A percentile compares a stretch with the other conserved stretches of the same genome.
Conservation (phyloP, 225 moss, liverwort and hornwort genomes). For the Polytrichum commune region DNA sequence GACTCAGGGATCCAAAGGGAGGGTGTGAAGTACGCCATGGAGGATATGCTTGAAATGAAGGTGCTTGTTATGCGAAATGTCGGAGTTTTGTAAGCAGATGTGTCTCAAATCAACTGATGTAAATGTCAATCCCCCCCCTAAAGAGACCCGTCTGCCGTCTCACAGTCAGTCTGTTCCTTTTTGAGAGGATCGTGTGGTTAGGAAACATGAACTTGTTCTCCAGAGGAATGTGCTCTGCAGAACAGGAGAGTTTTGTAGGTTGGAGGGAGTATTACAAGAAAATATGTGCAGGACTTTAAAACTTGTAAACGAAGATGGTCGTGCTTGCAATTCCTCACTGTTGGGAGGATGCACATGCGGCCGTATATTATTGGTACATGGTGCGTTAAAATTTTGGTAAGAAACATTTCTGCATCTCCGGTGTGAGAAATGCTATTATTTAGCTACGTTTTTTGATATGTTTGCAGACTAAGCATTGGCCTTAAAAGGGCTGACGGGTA, state of each 20-base stretch:
- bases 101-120: not conserved
- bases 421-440: too few species aligned
- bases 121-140: not conserved
- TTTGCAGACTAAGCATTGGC: too few species aligned
- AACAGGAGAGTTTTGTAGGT: not conserved
- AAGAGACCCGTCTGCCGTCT: not conserved
- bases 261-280: not conserved
- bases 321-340: too few species aligned
- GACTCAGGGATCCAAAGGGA: slow-evolving; percentile 89
- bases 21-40: slow-evolving; percentile 95
- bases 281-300: not conserved
- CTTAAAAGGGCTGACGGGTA: too few species aligned
- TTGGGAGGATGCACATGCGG: too few species aligned
- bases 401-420: too few species aligned
- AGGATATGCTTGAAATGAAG: slow-evolving; percentile 85
- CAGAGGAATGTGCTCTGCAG: not conserved
- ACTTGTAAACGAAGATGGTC: not conserved
- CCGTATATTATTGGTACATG: too few species aligned
- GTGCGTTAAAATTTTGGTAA: too few species aligned
- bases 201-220: not conserved
- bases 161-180: not conserved
- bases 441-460: too few species aligned
- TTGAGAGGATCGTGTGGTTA: not conserved
- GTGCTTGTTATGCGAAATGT: slow-evolving; percentile 86
- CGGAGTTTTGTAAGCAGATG: slow-evolving; percentile 42